phyloP scores from a whole-genome alignment of 1,139 yeast species.

The Saccharomyces uvarum region DNA sequence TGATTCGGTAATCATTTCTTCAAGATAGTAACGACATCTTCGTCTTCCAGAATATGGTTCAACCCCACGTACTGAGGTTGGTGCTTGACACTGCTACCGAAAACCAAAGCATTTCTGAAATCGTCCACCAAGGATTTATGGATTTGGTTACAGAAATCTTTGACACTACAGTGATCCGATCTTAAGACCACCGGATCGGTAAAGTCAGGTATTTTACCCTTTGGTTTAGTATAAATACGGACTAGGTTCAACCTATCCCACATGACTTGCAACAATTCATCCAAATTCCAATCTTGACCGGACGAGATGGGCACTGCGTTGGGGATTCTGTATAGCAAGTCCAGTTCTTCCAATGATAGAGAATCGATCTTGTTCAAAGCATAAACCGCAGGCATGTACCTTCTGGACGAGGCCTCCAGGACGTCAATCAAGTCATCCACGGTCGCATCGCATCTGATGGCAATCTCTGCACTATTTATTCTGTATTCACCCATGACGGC shows the following conservation, averaged over 20 bases:
- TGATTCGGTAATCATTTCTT: conserved; percentile 43
- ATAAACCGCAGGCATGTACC: conserved; percentile 90
- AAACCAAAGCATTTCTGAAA: conserved; percentile 85
- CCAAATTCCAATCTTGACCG: conserved; percentile 94
- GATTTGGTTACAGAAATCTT: conserved; percentile 92
- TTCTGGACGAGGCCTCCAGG: conserved; percentile 82
- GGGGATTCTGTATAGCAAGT: conserved; percentile 81
- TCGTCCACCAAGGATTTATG: conserved; percentile 91
- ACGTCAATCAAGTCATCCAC: conserved; percentile 93
- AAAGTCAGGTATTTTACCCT: conserved; percentile 90
- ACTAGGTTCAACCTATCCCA: conserved; percentile 87
- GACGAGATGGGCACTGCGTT: conserved; percentile 95
- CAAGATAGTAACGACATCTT: conserved; percentile 92
- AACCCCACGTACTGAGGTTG: conserved; percentile 97
- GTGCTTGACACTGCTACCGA: conserved; percentile 88
- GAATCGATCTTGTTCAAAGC: conserved; percentile 94
- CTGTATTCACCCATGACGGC: conserved; percentile 95
- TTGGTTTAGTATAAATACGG: conserved; percentile 94
- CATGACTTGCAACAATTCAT: conserved; percentile 87
- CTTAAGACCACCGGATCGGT: conserved; percentile 88
- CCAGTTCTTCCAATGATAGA: conserved; percentile 86
- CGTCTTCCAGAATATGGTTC: conserved; percentile 75
- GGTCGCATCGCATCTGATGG: conserved; percentile 94
- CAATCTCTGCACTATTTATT: conserved; percentile 93
- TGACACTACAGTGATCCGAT: conserved; percentile 74